Base-by-base conservation (phyloP, 129 eudicot genomes). In the Lonicera japonica region DNA sequence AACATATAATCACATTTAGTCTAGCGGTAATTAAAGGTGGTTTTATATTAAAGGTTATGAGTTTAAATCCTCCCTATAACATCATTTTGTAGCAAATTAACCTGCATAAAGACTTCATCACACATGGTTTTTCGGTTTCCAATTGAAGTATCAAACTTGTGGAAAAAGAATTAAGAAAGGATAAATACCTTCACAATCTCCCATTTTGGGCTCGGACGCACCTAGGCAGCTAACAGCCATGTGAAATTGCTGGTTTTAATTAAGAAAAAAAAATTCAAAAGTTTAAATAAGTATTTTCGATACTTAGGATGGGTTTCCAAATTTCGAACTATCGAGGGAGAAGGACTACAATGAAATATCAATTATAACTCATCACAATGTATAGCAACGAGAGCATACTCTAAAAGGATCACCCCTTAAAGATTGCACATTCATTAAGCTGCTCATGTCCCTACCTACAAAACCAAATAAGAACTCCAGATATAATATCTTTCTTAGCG, bases 391-490 rank as follows among this genome's bases (percentile, higher is more conserved):
- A 53, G 46, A 66, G 58, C 84, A 70, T 80, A 89, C 97, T 48
- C 88, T 73, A 72, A 89, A 89, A 15, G 95, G 95, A 70, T 89
- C 97, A 64, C 97, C 86, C 73, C 97, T 78, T 72, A 89, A 77
- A 39, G 97, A 89, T 67, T 89, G 97, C 73, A 89, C 97, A 73
- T 68, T 77, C 72, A 82, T 75, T 21, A 86, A 56, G 71, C 84
- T 76, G 40, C 81, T 83, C 39, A 70, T 64, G 43, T 71, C 78
- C 57, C 64, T 70, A 70, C 95, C 97, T 80, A 83, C 56, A 74
- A 61, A 71, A 55, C 25, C 23, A 60, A 34, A 38, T 24, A 13
- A 18, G 8, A 21, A n/a, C 17, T 50, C 13, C 73, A 60, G 68
- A 17, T 8, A 21, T 16, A 51, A 18, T 56, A n/a, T n/a, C 12